Evolutionary conservation across 1,139 yeast species (phyloP).

Genomic region (Kodamaea arcana): DNA sequence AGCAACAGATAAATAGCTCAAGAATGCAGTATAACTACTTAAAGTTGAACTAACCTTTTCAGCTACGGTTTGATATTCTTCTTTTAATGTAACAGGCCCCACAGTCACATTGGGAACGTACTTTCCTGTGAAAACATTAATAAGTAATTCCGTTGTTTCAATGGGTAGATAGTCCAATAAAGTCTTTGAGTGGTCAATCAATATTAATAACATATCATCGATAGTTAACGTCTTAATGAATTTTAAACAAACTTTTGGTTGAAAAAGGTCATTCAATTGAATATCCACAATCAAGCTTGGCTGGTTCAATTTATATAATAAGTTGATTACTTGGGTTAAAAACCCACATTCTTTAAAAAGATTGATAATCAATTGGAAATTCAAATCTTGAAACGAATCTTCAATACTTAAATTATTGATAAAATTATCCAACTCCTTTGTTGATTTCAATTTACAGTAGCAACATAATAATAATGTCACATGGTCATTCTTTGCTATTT

Average conservation of each 20-base stretch:
- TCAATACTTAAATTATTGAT: conserved; percentile 40
- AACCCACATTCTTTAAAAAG: conserved; percentile 78
- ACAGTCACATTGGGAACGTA: conserved; percentile 43
- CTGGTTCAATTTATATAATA: conserved; percentile 70
- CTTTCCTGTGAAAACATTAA: conserved; percentile 85
- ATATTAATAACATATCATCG: conserved; percentile 72
- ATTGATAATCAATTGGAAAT: conserved; percentile 65
- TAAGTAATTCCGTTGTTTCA: conserved; percentile 76
- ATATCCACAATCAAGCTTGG: conserved; percentile 77
- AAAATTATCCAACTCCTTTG: conserved; percentile 55
- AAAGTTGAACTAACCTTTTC: conserved; percentile 23
- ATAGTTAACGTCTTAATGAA: conserved; percentile 69
- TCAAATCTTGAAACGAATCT: conserved; percentile 42
- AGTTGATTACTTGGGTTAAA: conserved; percentile 60
- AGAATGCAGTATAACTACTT: conserved; percentile 70
- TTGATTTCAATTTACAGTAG: conserved; percentile 71
- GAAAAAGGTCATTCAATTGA: conserved; percentile 61
- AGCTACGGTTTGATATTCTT: conserved; percentile 7
- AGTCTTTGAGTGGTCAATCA: conserved; percentile 62
- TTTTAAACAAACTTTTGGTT: conserved; percentile 58
- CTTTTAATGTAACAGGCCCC: conserved; percentile 6
- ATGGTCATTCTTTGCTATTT: conserved; percentile 68
- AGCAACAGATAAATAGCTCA: conserved; percentile 52
- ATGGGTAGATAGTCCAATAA: conserved; percentile 69
- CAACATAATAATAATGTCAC: conserved; percentile 77